A percentile compares a stretch with the other conserved stretches of the same genome.
Evolutionary conservation across 2,329 filamentous ascomycete species (phyloP).

Genomic region (Plenodomus tracheiphilus): DNA sequence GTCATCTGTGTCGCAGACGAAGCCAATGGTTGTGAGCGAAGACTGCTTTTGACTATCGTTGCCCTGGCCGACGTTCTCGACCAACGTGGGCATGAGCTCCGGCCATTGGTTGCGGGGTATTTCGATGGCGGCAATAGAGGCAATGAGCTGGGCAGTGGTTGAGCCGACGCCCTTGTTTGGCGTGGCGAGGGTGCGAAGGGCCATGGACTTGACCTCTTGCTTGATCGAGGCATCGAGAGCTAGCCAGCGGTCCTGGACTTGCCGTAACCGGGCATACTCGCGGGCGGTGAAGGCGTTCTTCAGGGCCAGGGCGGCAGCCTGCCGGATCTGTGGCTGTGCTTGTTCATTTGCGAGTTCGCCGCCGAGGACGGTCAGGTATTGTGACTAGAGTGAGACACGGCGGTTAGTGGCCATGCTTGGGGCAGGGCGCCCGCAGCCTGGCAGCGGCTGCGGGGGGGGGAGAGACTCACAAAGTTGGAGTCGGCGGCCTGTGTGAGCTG

Average conservation of each 20-base stretch:
- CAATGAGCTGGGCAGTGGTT: constrained; percentile 91
- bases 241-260: constrained; percentile 93
- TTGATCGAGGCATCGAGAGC: constrained; percentile 81
- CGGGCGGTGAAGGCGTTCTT: constrained; percentile 98
- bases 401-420: constrained; percentile 35
- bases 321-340: constrained; percentile 80
- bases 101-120: constrained; percentile 91
- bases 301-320: constrained; percentile 90
- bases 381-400: constrained; percentile 62
- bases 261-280: constrained; percentile 82
- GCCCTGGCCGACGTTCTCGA: constrained; percentile 89
- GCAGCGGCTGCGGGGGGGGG: constrained; percentile 20
- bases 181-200: constrained; percentile 84
- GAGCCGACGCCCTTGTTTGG: constrained; percentile 80
- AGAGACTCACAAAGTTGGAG: constrained; percentile 82
- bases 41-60: constrained; percentile 89
- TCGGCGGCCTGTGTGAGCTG: constrained; percentile 92
- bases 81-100: constrained; percentile 84
- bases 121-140: constrained; percentile 92
- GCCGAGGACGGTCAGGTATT: constrained; percentile 82
- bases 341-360: constrained; percentile 92
- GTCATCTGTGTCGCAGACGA: constrained; percentile 96
- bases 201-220: constrained; percentile 82
- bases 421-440: constrained; percentile 21
- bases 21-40: constrained; percentile 94